phyloP scores from a whole-genome alignment of 2,329 filamentous ascomycete genomes.

The Podosphaera fusca region DNA sequence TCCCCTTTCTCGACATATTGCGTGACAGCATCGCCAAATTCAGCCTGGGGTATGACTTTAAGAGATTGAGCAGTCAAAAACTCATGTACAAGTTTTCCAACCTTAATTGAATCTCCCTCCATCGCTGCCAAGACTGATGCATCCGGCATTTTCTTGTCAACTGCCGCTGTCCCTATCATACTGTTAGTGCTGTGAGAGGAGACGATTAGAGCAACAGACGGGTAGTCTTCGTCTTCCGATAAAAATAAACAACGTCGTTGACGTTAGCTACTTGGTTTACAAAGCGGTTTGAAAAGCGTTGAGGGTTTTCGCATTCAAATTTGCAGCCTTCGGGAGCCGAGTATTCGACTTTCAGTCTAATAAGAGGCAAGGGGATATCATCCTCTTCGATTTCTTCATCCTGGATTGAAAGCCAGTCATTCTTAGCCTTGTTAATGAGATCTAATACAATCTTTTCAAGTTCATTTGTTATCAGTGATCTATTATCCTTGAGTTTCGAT shows the following conservation, averaged over 20 bases:
- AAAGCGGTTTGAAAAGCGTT: slow-evolving; percentile 86
- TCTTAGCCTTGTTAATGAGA: slow-evolving; percentile 66
- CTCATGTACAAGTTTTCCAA: slow-evolving; percentile 71
- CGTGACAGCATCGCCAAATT: slow-evolving; percentile 76
- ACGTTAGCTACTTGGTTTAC: slow-evolving; percentile 76
- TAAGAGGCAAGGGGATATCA: slow-evolving; percentile 54
- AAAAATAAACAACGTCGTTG: slow-evolving; percentile 82
- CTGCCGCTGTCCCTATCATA: slow-evolving; percentile 21
- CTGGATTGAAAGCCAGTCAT: slow-evolving; percentile 62
- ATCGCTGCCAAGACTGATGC: slow-evolving; percentile 37
- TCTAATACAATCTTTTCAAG: slow-evolving; percentile 61
- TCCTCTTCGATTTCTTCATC: slow-evolving; percentile 35
- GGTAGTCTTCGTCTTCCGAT: slow-evolving; percentile 53
- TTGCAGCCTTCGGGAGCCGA: slow-evolving; percentile 62
- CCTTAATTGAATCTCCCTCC: slow-evolving; percentile 53
- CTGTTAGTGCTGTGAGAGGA: slow-evolving; percentile 4
- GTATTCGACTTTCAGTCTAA: slow-evolving; percentile 79
- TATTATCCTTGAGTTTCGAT: slow-evolving; percentile 62
- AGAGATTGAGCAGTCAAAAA: slow-evolving; percentile 72
- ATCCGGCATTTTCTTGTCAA: slow-evolving; percentile 33
- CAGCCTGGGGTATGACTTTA: slow-evolving; percentile 78
- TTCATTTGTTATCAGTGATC: slow-evolving; percentile 53
- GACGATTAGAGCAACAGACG: slow-evolving; percentile 17
- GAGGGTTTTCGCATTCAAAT: slow-evolving; percentile 85
- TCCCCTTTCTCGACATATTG: slow-evolving; percentile 93